Evolutionary conservation across 805 yeast genomes (phyloP).

Genomic region (Schizosaccharomyces octosporus): DNA sequence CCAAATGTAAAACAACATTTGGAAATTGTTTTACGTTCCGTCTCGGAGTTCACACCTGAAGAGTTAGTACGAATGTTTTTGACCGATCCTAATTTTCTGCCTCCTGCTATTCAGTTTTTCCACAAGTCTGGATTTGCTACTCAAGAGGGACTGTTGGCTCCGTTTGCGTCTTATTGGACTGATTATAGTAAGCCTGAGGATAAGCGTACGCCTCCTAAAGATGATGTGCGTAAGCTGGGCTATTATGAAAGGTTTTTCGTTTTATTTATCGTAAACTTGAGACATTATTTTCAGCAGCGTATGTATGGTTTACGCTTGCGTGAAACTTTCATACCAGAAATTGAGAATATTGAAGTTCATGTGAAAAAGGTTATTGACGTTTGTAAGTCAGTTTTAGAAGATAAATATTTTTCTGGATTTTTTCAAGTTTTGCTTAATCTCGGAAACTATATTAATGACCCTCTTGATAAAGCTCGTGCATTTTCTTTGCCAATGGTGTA

Average conservation of each 20-base stretch:
- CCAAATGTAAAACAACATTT: background rate
- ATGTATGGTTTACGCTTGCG: background rate
- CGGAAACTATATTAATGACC: constrained; percentile 90
- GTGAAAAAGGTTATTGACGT: background rate
- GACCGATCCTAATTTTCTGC: background rate
- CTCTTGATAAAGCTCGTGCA: constrained; percentile 77
- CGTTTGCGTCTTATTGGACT: background rate
- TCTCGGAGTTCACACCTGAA: background rate
- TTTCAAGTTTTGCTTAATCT: constrained; percentile 69
- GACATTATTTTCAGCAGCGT: background rate
- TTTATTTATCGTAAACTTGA: background rate
- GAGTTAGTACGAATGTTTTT: background rate
- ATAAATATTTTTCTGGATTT: constrained; percentile 35
- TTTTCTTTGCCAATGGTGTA: constrained; percentile 73
- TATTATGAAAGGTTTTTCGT: background rate
- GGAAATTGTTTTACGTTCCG: background rate
- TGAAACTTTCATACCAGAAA: background rate
- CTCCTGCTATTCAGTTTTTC: background rate
- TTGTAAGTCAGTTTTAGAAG: background rate
- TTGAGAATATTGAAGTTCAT: background rate
- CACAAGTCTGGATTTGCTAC: background rate
- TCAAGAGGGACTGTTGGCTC: background rate
- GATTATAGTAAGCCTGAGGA: background rate
- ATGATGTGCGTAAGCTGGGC: background rate
- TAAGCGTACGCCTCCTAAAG: background rate